Base-by-base conservation (phyloP, 148 eudicot species). In the Diospyros lotus region DNA sequence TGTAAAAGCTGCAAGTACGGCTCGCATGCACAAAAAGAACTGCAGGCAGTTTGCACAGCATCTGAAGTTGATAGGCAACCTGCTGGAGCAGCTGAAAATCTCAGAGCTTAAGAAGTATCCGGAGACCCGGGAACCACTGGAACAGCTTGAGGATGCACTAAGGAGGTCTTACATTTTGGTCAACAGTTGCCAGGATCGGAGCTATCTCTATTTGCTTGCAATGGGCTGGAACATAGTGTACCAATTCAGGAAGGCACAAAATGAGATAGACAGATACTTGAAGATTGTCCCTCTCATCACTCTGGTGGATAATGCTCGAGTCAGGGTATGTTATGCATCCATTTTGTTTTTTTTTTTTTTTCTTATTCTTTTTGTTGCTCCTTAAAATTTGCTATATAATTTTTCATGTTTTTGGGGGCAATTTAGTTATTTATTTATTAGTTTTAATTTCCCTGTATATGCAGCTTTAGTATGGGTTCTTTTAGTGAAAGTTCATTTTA, bases 191-290 rank as follows among this genome's bases (percentile, higher is more conserved):
- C 99, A 93, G 71, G 97, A 95, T 60, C 82, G 89, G 79, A 95
- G 99, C 71, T 95, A 90, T 72, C 82, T 95, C 42, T 95, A 95
- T 80, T 77, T 95, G 75, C 88, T 95, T 59, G 99, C 99, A 1
- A 95, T 95, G 99, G 99, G 99, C 9, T 95, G 99, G 99, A 95
- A 93, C 80, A 93, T 95, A 75, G 99, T 95, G 52, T 93, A 95
- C 80, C 98, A 95, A 79, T 95, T 95, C 79, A 83, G 97, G 69
- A 93, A 67, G 83, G 97, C 97, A 1, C 99, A 95, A 77, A 89
- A 68, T 63, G 99, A 95, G 86, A 95, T 95, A 28, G 99, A 95
- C 68, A 91, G 85, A n/a, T 95, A 95, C 76, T 86, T 95, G 90
- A 95, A 91, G 89, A 91, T 95, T 53, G 87, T 95, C 2, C 99